Conservation (phyloP, 495 filamentous ascomycete species). For the Platismatia glauca region DNA sequence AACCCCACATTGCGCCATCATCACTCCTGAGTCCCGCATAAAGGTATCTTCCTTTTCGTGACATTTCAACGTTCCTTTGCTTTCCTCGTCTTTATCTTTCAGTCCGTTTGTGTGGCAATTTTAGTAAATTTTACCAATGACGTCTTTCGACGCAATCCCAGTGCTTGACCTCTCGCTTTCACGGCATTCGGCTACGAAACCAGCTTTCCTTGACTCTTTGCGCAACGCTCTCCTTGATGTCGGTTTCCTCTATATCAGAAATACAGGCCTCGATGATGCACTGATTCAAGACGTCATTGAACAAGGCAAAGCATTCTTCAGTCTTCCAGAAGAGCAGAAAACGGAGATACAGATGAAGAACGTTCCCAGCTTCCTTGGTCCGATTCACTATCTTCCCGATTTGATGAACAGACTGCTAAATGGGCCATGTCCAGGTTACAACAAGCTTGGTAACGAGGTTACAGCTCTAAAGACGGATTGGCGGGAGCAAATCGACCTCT, state of each 20-base stretch:
- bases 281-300: constrained; percentile 59
- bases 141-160: constrained; percentile 67
- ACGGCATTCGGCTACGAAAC: constrained; percentile 56
- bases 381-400: not conserved
- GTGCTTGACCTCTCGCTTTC: constrained; percentile 69
- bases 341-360: constrained; percentile 87
- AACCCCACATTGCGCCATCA: constrained; percentile 16
- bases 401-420: not conserved
- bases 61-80: not conserved
- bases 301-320: constrained; percentile 68
- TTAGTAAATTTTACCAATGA: not conserved
- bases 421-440: constrained; percentile 31
- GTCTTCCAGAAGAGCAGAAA: constrained; percentile 74
- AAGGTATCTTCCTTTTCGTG: too few relatives aligned
- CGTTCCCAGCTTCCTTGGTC: constrained; percentile 46
- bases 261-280: constrained; percentile 63
- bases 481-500: constrained; percentile 88
- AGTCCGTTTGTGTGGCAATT: not conserved
- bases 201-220: constrained; percentile 60
- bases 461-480: constrained; percentile 38
- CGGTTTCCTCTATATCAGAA: constrained; percentile 85
- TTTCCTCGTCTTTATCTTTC: not conserved
- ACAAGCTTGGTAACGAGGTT: constrained; percentile 40
- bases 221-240: constrained; percentile 79
- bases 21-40: too few relatives aligned